Conservation (phyloP, 257 asterid species). For the Knoxia roxburghii region DNA sequence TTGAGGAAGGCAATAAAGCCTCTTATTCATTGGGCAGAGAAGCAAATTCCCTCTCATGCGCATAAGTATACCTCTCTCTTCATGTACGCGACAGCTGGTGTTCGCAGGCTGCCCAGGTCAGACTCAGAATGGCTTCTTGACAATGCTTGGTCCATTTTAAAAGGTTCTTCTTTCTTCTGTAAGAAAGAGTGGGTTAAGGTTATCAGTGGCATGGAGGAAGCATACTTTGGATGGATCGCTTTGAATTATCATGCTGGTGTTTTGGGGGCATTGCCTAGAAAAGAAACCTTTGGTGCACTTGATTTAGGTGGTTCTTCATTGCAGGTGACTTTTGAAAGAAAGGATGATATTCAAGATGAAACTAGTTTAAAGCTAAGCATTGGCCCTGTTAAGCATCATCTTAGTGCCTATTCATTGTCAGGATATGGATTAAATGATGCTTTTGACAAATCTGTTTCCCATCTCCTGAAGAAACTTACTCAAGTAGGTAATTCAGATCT, state of each 20-base stretch:
- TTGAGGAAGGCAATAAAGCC: slow-evolving; percentile 62
- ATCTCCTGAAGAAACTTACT: slow-evolving; percentile 61
- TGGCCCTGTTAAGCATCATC: slow-evolving; percentile 74
- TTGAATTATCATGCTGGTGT: slow-evolving; percentile 69
- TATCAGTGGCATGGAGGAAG: slow-evolving; percentile 88
- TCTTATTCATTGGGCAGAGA: slow-evolving; percentile 85
- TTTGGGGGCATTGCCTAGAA: slow-evolving; percentile 65
- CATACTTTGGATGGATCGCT: slow-evolving; percentile 95
- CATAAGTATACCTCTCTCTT: slow-evolving; percentile 77
- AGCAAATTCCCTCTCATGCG: slow-evolving; percentile 73
- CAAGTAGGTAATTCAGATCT: slow-evolving; percentile 45
- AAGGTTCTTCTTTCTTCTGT: slow-evolving; percentile 63
- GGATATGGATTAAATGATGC: slow-evolving; percentile 98
- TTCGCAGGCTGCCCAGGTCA: slow-evolving; percentile 76
- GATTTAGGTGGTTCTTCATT: slow-evolving; percentile 97
- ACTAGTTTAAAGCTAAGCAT: slow-evolving; percentile 69
- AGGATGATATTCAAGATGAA: slow-evolving; percentile 35
- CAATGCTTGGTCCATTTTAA: slow-evolving; percentile 75
- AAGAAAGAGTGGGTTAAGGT: slow-evolving; percentile 91
- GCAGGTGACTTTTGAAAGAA: slow-evolving; percentile 87
- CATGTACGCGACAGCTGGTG: slow-evolving; percentile 95
- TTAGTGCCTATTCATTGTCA: slow-evolving; percentile 81
- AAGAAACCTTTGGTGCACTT: slow-evolving; percentile 86
- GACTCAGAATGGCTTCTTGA: slow-evolving; percentile 95
- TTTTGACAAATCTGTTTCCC: slow-evolving; percentile 83